These are phyloP conservation scores for Diplocarpon rosae DNA, from an alignment of 2,329 filamentous ascomycete species.

Conservation along the genomic window DNA sequence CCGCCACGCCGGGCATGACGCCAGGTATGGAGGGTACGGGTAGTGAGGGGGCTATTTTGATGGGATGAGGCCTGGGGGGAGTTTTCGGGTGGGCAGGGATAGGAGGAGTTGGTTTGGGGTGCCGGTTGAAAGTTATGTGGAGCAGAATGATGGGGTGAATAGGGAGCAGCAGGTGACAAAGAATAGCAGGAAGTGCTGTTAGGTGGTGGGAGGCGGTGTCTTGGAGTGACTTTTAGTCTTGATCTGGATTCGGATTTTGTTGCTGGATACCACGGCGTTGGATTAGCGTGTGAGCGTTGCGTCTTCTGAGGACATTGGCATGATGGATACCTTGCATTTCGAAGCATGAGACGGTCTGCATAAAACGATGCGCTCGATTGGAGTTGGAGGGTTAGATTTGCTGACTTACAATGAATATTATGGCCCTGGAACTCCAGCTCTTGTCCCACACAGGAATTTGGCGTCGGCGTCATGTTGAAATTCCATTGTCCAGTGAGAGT, in stretches of 20 bases:
- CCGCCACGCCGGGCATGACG: slow-evolving; percentile 33
- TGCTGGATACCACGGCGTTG: slow-evolving; percentile 17
- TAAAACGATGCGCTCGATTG: slow-evolving; percentile 2
- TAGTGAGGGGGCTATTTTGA: slow-evolving; percentile 34
- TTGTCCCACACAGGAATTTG: too few relatives aligned
- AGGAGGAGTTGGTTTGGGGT: slow-evolving; percentile 56
- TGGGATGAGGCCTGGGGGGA: slow-evolving; percentile 38
- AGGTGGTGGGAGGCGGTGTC: not conserved
- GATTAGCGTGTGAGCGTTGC: slow-evolving; percentile 6
- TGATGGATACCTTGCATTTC: slow-evolving; percentile 16
- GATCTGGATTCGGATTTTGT: slow-evolving; percentile 5
- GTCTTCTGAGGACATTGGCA: slow-evolving; percentile 3
- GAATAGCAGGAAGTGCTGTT: slow-evolving; percentile 26
- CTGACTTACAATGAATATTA: slow-evolving; percentile 5
- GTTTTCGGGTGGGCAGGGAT: slow-evolving; percentile 51
- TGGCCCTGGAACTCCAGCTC: not conserved
- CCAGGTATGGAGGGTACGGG: slow-evolving; percentile 26
- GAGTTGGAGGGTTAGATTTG: slow-evolving; percentile 7
- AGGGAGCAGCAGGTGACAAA: slow-evolving; percentile 20
- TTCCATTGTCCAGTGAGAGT: too few relatives aligned
- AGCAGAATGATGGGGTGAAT: slow-evolving; percentile 25
- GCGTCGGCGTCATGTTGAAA: too few relatives aligned
- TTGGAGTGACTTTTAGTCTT: not conserved
- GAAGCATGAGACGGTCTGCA: slow-evolving; percentile 7
- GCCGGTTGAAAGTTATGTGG: slow-evolving; percentile 34